A percentile compares a stretch with the other conserved stretches of the same genome.
Evolutionary conservation across 129 eudicot genomes (phyloP).

Genomic region (Saposhnikovia divaricata): DNA sequence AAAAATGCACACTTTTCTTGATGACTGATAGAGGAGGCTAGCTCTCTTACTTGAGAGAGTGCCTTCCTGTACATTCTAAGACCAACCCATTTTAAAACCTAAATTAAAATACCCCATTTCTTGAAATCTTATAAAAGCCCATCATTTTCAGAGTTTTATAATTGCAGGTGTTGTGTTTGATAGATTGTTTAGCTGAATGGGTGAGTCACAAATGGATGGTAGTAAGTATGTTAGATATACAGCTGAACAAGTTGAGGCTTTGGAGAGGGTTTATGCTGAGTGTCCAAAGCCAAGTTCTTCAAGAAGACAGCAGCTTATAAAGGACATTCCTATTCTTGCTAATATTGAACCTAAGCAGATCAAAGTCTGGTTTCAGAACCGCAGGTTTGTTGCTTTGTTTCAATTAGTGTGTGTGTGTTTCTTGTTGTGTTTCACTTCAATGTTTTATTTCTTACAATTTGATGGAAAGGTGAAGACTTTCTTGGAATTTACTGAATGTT

Average conservation of each 20-base stretch:
- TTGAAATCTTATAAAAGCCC: background rate
- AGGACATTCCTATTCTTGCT: slow-evolving; percentile 75
- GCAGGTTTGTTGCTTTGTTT: slow-evolving; percentile 32
- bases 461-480: background rate
- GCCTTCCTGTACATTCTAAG: background rate
- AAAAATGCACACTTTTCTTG: slow-evolving; percentile 3
- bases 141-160: background rate
- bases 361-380: slow-evolving; percentile 95
- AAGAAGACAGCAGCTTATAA: slow-evolving; percentile 76
- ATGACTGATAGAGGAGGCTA: slow-evolving; percentile 3
- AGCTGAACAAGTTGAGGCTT: slow-evolving; percentile 87
- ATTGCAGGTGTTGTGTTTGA: background rate
- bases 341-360: slow-evolving; percentile 90
- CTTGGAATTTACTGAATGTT: background rate
- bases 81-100: background rate
- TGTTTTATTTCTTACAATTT: background rate
- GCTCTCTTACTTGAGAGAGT: slow-evolving; percentile 2
- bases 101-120: background rate
- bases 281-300: slow-evolving; percentile 83
- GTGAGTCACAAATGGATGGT: slow-evolving; percentile 52
- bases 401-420: background rate
- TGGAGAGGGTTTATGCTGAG: slow-evolving; percentile 76
- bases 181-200: slow-evolving; percentile 28
- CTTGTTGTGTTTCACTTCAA: background rate
- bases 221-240: slow-evolving; percentile 86